Evolutionary conservation across 139 green algal species (phyloP), one percentile per base, ranked within the genome.

Genomic region (Ettlia oleoabundans): DNA sequence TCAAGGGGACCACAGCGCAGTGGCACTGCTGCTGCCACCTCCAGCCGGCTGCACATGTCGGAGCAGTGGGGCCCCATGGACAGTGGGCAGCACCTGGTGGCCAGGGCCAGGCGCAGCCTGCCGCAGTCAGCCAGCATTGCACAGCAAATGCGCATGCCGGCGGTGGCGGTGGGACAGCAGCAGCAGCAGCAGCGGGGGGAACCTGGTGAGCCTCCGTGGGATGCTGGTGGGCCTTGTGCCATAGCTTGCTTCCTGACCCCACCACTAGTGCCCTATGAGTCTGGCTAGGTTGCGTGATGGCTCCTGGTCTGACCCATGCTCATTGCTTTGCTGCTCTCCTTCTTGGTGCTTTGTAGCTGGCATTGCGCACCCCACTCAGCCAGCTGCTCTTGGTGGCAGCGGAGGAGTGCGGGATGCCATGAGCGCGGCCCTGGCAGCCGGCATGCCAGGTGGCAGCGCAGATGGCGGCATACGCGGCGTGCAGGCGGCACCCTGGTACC

Each of bases 401-500:
- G 30, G 38, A 41, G 68, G 58, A 52, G 69, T 84, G 51, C 30
- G 30, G 38, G 75, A 72, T 4, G 85, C 81, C 19, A 81, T 89
- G 62, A 61, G 37, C 4, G 81, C 85, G 13, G 85, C 85, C 18
- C 40, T 84, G 30, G n/a, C 80, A 5, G 40, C 69, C 0, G 82
- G 75, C 32, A 41, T 83, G 64, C 74, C 82, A 2, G 80, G 61
- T 15, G 72, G 80, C 42, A 33, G 41, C 43, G 71, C 3, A 9
- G 21, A 5, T 15, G 15, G 47, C 32, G 5, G 42, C 19, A 26
- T 51, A 26, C 2, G 63, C 78, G 7, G 51, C 26, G n/a, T 47
- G 40, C 76, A 55, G 28, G 42, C 76, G 35, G n/a, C n/a, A n/a
- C 80, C 88, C 24, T 99, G 96, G 95, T 87, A 89, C 61, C 96